A percentile compares a stretch with the other conserved stretches of the same genome.
Evolutionary conservation across 139 green algal species (phyloP).

Genomic region (Mesotaenium endlicherianum): DNA sequence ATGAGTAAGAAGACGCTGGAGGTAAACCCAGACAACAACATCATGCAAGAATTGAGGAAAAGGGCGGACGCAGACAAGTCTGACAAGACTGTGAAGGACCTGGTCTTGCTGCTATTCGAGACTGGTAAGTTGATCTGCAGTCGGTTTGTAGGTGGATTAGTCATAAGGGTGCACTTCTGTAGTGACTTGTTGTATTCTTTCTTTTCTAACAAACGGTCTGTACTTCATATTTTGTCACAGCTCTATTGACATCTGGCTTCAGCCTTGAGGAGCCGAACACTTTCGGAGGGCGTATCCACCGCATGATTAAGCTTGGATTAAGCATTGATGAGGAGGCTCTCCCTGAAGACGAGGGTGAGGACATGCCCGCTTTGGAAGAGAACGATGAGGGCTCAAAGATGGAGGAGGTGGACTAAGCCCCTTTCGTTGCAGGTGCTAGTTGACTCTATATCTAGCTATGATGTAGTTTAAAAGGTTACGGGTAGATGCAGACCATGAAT

Average conservation of each 20-base stretch:
- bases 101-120: conserved; percentile 98
- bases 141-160: too few species aligned
- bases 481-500: too few species aligned
- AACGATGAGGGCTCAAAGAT: conserved; percentile 92
- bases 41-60: conserved; percentile 90
- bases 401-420: conserved; percentile 91
- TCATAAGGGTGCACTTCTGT: too few species aligned
- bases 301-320: conserved; percentile 99
- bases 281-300: conserved; percentile 96
- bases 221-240: too few species aligned
- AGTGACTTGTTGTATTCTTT: too few species aligned
- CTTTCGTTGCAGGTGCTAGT: background rate
- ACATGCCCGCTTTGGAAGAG: conserved; percentile 90
- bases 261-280: conserved; percentile 96
- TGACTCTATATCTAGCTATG: too few species aligned
- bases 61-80: conserved; percentile 89
- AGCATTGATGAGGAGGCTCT: conserved; percentile 92
- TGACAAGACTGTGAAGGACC: conserved; percentile 99
- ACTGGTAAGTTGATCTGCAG: conserved; percentile 68
- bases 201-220: too few species aligned
- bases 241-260: conserved; percentile 95
- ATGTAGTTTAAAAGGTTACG: too few species aligned
- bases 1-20: conserved; percentile 98
- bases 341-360: conserved; percentile 61
- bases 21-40: conserved; percentile 97